Evolutionary conservation across 345 rosid species (phyloP), one percentile per base, ranked within the genome.

Genomic region (Rubroshorea leprosula): DNA sequence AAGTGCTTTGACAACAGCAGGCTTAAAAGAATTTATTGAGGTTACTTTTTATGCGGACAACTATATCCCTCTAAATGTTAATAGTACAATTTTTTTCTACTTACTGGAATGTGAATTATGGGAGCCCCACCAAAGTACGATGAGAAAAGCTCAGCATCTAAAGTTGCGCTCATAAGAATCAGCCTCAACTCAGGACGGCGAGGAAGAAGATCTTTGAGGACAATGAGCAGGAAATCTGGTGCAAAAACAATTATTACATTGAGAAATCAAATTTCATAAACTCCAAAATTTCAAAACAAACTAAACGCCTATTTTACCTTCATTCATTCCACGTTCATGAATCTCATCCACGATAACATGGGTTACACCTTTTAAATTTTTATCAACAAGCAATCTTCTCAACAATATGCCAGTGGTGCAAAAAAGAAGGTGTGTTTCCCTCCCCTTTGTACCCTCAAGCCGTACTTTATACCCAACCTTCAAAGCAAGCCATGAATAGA

Each of bases 281-380:
- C 5, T 35, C 12, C 41, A 6, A 35, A 35, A 35, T 35, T 13
- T 50, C n/a, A 63, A 57, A 35, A 60, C 47, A 67, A 62, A 3
- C 20, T 49, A 54, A 62, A 64, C 53, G 52, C 54, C 58, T 13
- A 62, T 66, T 19, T 67, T 82, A 85, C 98, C 98, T 72, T 88
- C 98, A 70, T 84, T 86, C 92, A 91, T 88, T 76, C 95, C 98
- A 65, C 96, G 98, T 66, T 91, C 98, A 61, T 91, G 98, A 68
- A 91, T 88, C 80, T 91, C 98, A 72, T 91, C 98, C 64, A 91
- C 92, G 41, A 91, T 78, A 49, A 91, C 92, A 75, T 91, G 88
- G 66, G 86, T 88, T 67, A 88, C 78, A 49, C 96, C 98, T 63
- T 77, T 86, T 68, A 91, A 73, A 71, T 67, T 88, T 75, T 83